phyloP scores from a whole-genome alignment of 2,329 filamentous ascomycete species.

The Neophaeococcomyces mojaviensis region DNA sequence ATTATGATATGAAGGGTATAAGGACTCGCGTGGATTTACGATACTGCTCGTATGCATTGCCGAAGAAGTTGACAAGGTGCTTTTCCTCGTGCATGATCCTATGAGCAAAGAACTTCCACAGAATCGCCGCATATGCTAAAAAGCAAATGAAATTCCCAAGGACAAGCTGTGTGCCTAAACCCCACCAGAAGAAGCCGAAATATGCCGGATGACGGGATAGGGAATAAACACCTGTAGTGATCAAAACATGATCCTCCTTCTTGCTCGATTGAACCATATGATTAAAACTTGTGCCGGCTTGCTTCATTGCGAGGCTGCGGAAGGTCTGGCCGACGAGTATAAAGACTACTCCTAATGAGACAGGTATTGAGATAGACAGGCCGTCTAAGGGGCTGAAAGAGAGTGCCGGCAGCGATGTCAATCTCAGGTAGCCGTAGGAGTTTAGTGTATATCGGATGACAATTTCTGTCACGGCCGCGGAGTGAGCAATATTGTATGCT shows the following conservation, averaged over 20 bases:
- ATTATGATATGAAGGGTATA: constrained; percentile 65
- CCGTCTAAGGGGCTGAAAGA: constrained; percentile 27
- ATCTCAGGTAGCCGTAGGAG: constrained; percentile 12
- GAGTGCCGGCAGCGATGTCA: constrained; percentile 29
- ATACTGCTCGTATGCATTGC: constrained; percentile 70
- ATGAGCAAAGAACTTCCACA: constrained; percentile 77
- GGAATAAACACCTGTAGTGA: constrained; percentile 73
- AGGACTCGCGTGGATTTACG: constrained; percentile 61
- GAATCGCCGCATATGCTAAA: constrained; percentile 60
- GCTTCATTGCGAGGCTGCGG: constrained; percentile 76
- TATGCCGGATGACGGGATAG: constrained; percentile 80
- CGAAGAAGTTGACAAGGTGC: constrained; percentile 73
- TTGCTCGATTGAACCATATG: constrained; percentile 63
- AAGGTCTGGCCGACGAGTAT: constrained; percentile 65
- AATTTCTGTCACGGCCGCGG: constrained; percentile 66
- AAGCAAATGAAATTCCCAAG: constrained; percentile 79
- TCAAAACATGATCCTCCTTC: constrained; percentile 67
- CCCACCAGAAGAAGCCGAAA: constrained; percentile 99
- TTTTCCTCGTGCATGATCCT: constrained; percentile 72
- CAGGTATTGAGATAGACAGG: constrained; percentile 18
- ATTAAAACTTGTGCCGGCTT: constrained; percentile 87
- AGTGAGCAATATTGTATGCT: constrained; percentile 76
- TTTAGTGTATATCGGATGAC: constrained; percentile 29
- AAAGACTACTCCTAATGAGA: constrained; percentile 53
- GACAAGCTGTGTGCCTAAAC: constrained; percentile 83